phyloP scores from a whole-genome alignment of 805 yeast species.

The Yamadazyma phyllophila region DNA sequence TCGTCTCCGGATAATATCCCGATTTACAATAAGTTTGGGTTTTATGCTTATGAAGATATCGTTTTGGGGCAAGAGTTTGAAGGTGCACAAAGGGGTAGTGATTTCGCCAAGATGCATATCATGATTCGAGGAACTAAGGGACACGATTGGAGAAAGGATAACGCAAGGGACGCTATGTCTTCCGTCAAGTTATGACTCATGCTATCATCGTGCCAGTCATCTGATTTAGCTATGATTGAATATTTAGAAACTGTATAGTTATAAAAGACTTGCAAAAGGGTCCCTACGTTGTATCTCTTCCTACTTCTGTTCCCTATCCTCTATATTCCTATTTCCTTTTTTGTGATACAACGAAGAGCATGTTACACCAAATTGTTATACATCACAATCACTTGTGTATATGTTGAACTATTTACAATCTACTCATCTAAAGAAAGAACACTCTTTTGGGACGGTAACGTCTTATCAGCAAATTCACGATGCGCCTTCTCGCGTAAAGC shows the following conservation, averaged over 20 bases:
- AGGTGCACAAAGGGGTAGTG: conserved; percentile 33
- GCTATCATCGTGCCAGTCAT: background rate
- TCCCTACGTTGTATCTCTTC: too few species aligned
- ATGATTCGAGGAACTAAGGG: conserved; percentile 42
- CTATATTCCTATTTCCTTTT: too few species aligned
- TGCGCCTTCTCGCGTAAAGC: conserved; percentile 50
- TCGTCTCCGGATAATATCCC: conserved; percentile 47
- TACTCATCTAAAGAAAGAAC: conserved; percentile 41
- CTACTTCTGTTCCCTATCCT: too few species aligned
- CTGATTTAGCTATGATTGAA: too few species aligned
- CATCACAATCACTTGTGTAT: background rate
- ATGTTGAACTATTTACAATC: conserved; percentile 7
- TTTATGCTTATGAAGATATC: conserved; percentile 48
- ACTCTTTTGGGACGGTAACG: conserved; percentile 60
- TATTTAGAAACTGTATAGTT: too few species aligned
- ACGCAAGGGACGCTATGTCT: background rate
- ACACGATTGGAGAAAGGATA: conserved; percentile 30
- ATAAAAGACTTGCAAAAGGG: too few species aligned
- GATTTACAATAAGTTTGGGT: conserved; percentile 52
- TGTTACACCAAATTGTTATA: background rate
- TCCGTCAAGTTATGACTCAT: background rate
- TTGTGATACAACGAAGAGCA: background rate
- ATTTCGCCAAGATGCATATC: conserved; percentile 43
- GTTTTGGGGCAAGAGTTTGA: conserved; percentile 36
- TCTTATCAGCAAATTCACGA: conserved; percentile 49